Percentiles rank a stretch among this genome's conserved stretches.
Conservation (phyloP, 371 early-diverging fungal species). For the Capniomyces stellatus region DNA sequence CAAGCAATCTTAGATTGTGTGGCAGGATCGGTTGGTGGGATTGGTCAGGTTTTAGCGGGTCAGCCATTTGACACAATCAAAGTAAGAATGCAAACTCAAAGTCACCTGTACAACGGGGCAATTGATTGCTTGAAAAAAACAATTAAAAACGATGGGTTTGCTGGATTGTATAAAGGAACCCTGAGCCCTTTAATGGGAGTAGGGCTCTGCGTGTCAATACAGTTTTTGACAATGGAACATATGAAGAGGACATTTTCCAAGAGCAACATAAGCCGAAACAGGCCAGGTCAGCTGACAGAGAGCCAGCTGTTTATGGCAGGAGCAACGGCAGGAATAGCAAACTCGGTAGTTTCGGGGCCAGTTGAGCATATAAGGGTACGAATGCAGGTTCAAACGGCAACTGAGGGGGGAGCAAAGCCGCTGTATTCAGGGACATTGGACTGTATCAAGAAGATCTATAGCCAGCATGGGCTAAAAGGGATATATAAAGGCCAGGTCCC, state of each 20-base stretch:
- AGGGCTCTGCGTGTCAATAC: conserved; percentile 65
- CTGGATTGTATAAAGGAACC: conserved; percentile 62
- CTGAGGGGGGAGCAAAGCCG: conserved; percentile 6
- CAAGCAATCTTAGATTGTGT: conserved; percentile 50
- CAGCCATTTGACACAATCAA: conserved; percentile 77
- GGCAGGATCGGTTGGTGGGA: conserved; percentile 59
- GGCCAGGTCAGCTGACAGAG: conserved; percentile 27
- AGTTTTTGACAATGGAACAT: conserved; percentile 50
- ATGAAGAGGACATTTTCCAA: conserved; percentile 48
- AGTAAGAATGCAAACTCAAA: conserved; percentile 71
- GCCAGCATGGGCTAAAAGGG: conserved; percentile 44
- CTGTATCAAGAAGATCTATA: conserved; percentile 51
- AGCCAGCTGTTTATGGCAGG: conserved; percentile 59
- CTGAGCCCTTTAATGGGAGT: conserved; percentile 59
- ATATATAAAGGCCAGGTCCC: conserved; percentile 67
- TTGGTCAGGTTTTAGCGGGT: conserved; percentile 57
- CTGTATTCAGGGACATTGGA: conserved; percentile 46
- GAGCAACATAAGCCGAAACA: conserved; percentile 24
- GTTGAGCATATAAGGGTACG: conserved; percentile 70
- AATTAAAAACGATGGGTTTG: conserved; percentile 44
- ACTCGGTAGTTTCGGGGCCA: conserved; percentile 64
- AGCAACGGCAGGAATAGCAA: conserved; percentile 59
- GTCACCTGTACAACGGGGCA: conserved; percentile 46
- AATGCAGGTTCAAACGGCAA: conserved; percentile 49
- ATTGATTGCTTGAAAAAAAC: conserved; percentile 60